phyloP scores from a whole-genome alignment of 2,329 filamentous ascomycete genomes.

The Colletotrichum sp. region DNA sequence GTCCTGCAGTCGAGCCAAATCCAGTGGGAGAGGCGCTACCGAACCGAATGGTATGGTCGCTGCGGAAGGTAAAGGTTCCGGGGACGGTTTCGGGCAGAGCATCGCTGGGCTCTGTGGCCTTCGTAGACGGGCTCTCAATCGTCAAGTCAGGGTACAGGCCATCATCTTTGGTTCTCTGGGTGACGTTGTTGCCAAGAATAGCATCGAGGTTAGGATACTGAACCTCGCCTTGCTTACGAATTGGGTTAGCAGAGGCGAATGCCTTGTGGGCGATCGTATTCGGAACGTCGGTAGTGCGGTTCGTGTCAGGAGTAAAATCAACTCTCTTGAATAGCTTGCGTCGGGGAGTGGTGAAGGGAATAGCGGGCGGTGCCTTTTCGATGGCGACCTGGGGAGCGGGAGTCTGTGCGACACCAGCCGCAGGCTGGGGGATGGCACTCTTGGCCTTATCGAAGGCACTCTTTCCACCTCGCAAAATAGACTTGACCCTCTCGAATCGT shows the following conservation, averaged over 20 bases:
- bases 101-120: constrained; percentile 26
- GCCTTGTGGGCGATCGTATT: constrained; percentile 40
- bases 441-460: constrained; percentile 42
- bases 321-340: constrained; percentile 75
- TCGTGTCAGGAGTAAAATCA: constrained; percentile 77
- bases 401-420: constrained; percentile 46
- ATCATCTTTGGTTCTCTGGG: constrained; percentile 33
- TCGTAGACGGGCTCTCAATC: constrained; percentile 23
- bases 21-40: constrained; percentile 50
- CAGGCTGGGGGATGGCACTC: constrained; percentile 54
- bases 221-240: constrained; percentile 36
- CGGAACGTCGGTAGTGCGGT: constrained; percentile 50
- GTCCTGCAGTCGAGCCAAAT: constrained; percentile 64
- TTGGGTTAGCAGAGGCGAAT: constrained; percentile 53
- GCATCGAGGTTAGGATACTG: constrained; percentile 37
- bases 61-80: constrained; percentile 69
- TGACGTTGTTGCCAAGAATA: constrained; percentile 26
- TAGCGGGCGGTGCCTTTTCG: constrained; percentile 57
- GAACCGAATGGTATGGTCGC: constrained; percentile 68
- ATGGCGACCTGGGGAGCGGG: constrained; percentile 45
- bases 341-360: constrained; percentile 69
- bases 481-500: constrained; percentile 62
- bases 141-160: constrained; percentile 59
- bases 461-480: constrained; percentile 55
- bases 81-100: constrained; percentile 47